Evolutionary conservation across 208 protist species (phyloP).

Genomic region (Zelonia costaricensis): DNA sequence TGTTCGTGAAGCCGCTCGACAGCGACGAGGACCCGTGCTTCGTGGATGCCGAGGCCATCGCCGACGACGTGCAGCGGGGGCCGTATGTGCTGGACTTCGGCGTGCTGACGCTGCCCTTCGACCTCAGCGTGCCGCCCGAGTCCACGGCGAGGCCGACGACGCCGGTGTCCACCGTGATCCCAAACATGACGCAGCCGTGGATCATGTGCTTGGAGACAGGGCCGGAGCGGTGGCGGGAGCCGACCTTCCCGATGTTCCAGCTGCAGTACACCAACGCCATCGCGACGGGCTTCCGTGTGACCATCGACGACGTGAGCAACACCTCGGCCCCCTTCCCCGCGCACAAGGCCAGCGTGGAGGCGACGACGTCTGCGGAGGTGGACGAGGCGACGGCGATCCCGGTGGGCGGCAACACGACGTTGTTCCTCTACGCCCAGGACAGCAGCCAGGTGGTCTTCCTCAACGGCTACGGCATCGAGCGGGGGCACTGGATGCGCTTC

Average conservation of each 20-base stretch:
- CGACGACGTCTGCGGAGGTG: constrained; percentile 9
- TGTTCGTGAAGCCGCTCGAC: constrained; percentile 73
- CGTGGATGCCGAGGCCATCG: constrained; percentile 50
- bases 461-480: constrained; percentile 74
- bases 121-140: constrained; percentile 28
- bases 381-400: constrained; percentile 30
- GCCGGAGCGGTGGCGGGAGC: constrained; percentile 64
- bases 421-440: constrained; percentile 50
- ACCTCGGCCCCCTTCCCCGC: constrained; percentile 54
- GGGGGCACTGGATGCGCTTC: constrained; percentile 63
- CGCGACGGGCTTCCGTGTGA: constrained; percentile 51
- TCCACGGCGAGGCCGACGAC: constrained; percentile 20
- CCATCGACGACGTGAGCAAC: constrained; percentile 63
- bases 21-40: constrained; percentile 70
- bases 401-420: constrained; percentile 53
- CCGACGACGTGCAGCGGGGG: constrained; percentile 36
- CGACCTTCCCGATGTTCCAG: constrained; percentile 45
- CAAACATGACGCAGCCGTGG: constrained; percentile 69
- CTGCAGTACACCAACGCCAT: constrained; percentile 61
- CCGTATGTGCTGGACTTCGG: constrained; percentile 61
- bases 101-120: constrained; percentile 53
- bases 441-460: constrained; percentile 65
- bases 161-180: constrained; percentile 4
- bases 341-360: constrained; percentile 3
- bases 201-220: constrained; percentile 72